Evolutionary conservation across 2,329 filamentous ascomycete species (phyloP).

Genomic region (Cladophialophora bantiana): DNA sequence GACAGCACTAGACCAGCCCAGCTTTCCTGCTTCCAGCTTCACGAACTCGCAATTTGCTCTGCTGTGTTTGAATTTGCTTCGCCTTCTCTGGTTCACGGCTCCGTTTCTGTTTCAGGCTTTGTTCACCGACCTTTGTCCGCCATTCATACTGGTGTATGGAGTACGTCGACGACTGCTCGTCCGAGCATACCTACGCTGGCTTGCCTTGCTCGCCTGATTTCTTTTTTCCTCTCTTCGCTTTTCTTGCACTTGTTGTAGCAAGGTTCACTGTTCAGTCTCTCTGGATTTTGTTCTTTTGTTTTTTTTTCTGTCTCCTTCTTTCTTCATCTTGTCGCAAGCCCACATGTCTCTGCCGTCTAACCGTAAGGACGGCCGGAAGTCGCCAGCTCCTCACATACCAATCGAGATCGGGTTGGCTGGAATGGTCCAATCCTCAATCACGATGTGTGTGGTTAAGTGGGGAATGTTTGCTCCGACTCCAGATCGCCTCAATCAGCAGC

Average conservation of each 20-base stretch:
- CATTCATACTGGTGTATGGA: background rate
- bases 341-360: background rate
- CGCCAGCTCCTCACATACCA: background rate
- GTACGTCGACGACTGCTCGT: background rate
- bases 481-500: background rate
- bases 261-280: too few relatives aligned
- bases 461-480: background rate
- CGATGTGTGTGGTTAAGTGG: background rate
- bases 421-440: background rate
- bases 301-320: constrained; percentile 38
- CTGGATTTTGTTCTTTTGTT: too few relatives aligned
- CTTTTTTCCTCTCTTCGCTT: background rate
- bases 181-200: background rate
- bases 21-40: constrained; percentile 1
- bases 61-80: background rate
- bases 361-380: background rate
- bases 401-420: constrained; percentile 1
- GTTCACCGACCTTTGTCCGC: background rate
- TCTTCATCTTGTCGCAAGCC: background rate
- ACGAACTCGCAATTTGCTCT: background rate
- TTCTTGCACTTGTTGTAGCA: background rate
- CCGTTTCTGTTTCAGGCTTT: background rate
- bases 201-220: background rate
- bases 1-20: background rate
- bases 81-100: constrained; percentile 1